Conservation (phyloP, 495 filamentous ascomycete genomes). For the Lophium mytilinum region DNA sequence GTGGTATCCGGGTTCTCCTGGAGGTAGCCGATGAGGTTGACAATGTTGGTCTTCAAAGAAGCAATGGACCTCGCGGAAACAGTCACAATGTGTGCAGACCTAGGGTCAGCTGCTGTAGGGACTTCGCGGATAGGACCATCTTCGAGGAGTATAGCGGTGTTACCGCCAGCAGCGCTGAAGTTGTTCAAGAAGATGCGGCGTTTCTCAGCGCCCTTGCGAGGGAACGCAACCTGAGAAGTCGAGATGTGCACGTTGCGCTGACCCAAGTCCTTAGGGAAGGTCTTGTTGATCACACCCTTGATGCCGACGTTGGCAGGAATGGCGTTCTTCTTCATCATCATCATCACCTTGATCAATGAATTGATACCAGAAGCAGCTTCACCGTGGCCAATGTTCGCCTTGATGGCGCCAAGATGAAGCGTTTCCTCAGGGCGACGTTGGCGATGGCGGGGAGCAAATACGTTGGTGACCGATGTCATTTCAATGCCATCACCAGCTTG, state of each 20-base stretch:
- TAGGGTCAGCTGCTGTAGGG: constrained; percentile 44
- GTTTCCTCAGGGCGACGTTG: constrained; percentile 59
- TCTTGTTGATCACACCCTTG: constrained; percentile 73
- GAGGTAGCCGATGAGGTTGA: constrained; percentile 44
- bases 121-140: constrained; percentile 41
- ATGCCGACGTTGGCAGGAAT: constrained; percentile 88
- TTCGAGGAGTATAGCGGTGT: constrained; percentile 43
- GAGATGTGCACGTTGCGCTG: constrained; percentile 72
- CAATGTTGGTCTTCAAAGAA: constrained; percentile 49
- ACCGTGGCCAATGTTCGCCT: constrained; percentile 84
- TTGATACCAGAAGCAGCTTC: constrained; percentile 83
- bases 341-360: constrained; percentile 70
- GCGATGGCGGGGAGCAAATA: constrained; percentile 68
- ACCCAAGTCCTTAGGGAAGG: constrained; percentile 65
- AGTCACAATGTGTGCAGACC: constrained; percentile 42
- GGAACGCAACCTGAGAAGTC: constrained; percentile 51
- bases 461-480: constrained; percentile 48
- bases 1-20: constrained; percentile 41
- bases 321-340: constrained; percentile 77
- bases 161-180: constrained; percentile 39
- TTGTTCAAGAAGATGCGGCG: constrained; percentile 52
- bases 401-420: constrained; percentile 74
- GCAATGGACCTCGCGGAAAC: constrained; percentile 48
- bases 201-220: constrained; percentile 51
- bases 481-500: constrained; percentile 40